A percentile compares a stretch with the other conserved stretches of the same genome.
Evolutionary conservation across 306 rosid species (phyloP).

Genomic region (Carpinus viminea): DNA sequence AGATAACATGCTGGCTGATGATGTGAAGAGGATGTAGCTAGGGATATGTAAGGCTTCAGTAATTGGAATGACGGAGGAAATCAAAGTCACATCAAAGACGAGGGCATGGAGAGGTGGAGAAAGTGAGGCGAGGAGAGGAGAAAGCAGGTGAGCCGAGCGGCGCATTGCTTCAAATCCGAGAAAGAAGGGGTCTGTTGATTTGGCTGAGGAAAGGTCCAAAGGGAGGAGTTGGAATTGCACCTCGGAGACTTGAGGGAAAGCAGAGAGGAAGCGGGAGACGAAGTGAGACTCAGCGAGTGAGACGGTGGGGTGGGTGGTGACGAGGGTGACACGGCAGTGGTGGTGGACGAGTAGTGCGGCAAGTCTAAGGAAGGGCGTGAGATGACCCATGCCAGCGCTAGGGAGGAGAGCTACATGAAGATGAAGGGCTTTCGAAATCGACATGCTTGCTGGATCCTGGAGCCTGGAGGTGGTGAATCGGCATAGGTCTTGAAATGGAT

Average conservation of each 20-base stretch:
- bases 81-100: constrained; percentile 34
- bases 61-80: constrained; percentile 37
- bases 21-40: constrained; percentile 40
- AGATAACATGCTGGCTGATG: constrained; percentile 47
- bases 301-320: constrained; percentile 44
- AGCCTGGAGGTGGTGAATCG: no score
- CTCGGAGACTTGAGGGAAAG: constrained; percentile 39
- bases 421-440: background rate
- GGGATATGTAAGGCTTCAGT: constrained; percentile 36
- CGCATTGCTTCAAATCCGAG: constrained; percentile 41
- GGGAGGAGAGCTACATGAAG: constrained; percentile 58
- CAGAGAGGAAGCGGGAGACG: constrained; percentile 52
- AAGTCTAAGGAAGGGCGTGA: constrained; percentile 48
- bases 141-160: constrained; percentile 43
- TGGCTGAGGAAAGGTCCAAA: constrained; percentile 7
- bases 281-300: constrained; percentile 47
- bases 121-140: constrained; percentile 42
- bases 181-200: constrained; percentile 46
- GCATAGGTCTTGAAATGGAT: no score
- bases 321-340: constrained; percentile 47
- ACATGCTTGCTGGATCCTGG: no score
- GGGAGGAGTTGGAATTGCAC: constrained; percentile 28
- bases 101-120: constrained; percentile 55
- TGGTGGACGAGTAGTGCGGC: constrained; percentile 34
- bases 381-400: constrained; percentile 63